Conservation (phyloP, 2,329 filamentous ascomycete species). For the Colletotrichum sp. region DNA sequence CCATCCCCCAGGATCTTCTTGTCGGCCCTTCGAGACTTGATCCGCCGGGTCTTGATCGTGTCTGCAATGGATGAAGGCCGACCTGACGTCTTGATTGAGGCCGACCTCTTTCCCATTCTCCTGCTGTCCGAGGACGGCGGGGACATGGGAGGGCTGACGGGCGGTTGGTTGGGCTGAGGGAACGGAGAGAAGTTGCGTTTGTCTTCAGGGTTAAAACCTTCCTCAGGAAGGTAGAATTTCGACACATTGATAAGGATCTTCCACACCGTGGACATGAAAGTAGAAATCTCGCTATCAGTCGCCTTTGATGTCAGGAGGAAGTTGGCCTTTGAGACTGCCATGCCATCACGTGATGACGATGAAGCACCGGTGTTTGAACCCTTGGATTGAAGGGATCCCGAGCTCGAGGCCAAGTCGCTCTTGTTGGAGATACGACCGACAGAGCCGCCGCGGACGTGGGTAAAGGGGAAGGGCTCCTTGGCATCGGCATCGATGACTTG, state of each 20-base stretch:
- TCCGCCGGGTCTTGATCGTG: conserved; percentile 35
- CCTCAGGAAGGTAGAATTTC: conserved; percentile 50
- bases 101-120: not conserved
- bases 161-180: conserved; percentile 19
- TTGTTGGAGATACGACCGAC: conserved; percentile 27
- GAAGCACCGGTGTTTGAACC: not conserved
- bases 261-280: conserved; percentile 58
- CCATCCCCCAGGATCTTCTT: conserved; percentile 24
- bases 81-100: conserved; percentile 17
- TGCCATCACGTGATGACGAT: conserved; percentile 20
- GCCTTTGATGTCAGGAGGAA: conserved; percentile 62
- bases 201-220: conserved; percentile 24
- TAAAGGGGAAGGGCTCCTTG: conserved; percentile 40
- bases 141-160: conserved; percentile 13
- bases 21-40: conserved; percentile 28
- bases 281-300: conserved; percentile 56
- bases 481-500: conserved; percentile 56
- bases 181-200: conserved; percentile 32
- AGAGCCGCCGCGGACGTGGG: conserved; percentile 40
- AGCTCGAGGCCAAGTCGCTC: not conserved
- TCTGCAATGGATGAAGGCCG: conserved; percentile 37
- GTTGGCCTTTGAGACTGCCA: conserved; percentile 56
- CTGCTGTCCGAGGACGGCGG: not conserved
- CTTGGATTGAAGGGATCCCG: conserved; percentile 6
- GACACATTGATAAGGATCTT: conserved; percentile 51